A percentile compares a stretch with the other conserved stretches of the same genome.
Conservation (phyloP, 225 moss, liverwort and hornwort genomes). For the Lunularia cruciata region DNA sequence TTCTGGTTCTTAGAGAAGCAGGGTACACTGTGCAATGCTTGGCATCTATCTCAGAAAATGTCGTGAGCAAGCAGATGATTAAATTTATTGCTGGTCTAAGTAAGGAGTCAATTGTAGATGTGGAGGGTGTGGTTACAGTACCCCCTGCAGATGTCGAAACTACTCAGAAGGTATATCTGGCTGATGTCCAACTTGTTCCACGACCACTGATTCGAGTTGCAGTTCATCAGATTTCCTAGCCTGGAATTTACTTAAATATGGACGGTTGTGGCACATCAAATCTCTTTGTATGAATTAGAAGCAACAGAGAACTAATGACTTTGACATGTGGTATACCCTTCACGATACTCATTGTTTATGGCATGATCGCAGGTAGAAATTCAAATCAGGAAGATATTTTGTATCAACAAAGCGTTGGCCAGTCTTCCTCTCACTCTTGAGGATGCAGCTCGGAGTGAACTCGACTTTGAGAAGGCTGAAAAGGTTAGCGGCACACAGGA, state of each 20-base stretch:
- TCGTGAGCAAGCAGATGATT: conserved; percentile 81
- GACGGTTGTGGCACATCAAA: too few relatives aligned
- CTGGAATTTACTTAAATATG: too few relatives aligned
- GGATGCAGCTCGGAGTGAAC: conserved; percentile 84
- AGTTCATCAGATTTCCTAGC: too few relatives aligned
- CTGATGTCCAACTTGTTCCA: neutral
- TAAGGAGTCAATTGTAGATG: conserved; percentile 86
- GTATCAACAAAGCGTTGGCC: conserved; percentile 69
- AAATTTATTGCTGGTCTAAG: conserved; percentile 70
- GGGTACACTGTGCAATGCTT: conserved; percentile 86
- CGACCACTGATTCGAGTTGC: too few relatives aligned
- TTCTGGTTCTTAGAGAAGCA: conserved; percentile 70
- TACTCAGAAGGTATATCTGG: conserved; percentile 57
- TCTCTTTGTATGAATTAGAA: too few relatives aligned
- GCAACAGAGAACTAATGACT: too few relatives aligned
- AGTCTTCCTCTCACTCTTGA: conserved; percentile 84
- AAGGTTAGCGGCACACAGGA: conserved; percentile 38
- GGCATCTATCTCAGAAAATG: conserved; percentile 48
- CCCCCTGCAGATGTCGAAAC: conserved; percentile 58
- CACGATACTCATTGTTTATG: too few relatives aligned
- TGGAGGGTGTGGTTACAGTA: conserved; percentile 66
- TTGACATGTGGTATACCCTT: too few relatives aligned
- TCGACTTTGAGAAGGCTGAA: conserved; percentile 74
- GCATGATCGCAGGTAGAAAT: conserved; percentile 80
- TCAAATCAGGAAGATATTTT: conserved; percentile 65